These are phyloP conservation scores for Tilletiopsis washingtonensis DNA, from an alignment of 1,284 basidiomycete species.

Conservation along the genomic window DNA sequence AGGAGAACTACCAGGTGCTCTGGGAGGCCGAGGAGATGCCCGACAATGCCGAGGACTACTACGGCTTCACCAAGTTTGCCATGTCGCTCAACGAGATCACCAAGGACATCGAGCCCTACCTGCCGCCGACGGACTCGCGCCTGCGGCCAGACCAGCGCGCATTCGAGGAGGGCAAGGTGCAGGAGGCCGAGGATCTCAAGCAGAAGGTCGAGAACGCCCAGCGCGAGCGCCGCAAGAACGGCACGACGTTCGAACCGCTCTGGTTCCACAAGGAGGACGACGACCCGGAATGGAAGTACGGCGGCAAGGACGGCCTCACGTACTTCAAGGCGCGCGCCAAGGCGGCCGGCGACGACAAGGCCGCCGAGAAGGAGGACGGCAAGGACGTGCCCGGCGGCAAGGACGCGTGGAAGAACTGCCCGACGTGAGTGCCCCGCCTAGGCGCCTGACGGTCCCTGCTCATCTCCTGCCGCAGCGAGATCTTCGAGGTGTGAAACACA, in stretches of 20 bases:
- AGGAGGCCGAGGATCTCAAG: slow-evolving; percentile 70
- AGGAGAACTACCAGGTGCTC: slow-evolving; percentile 39
- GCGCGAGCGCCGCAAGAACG: slow-evolving; percentile 46
- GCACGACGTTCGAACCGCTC: slow-evolving; percentile 16
- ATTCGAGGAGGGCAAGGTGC: slow-evolving; percentile 70
- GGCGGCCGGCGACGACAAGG: background rate
- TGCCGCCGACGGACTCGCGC: slow-evolving; percentile 79
- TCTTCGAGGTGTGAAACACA: too few species aligned
- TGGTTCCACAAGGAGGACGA: slow-evolving; percentile 41
- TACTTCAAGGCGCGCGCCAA: slow-evolving; percentile 7
- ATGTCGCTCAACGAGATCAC: slow-evolving; percentile 43
- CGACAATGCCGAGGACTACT: slow-evolving; percentile 34
- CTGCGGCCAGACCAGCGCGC: slow-evolving; percentile 76
- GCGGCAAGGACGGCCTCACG: slow-evolving; percentile 15
- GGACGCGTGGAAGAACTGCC: slow-evolving; percentile 5
- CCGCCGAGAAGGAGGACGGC: slow-evolving; percentile 1
- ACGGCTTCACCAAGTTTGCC: slow-evolving; percentile 47
- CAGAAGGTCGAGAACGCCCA: slow-evolving; percentile 60
- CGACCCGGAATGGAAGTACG: slow-evolving; percentile 33
- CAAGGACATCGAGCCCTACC: slow-evolving; percentile 57
- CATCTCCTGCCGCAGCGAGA: too few species aligned
- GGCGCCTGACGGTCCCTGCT: too few species aligned
- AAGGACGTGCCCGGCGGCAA: background rate
- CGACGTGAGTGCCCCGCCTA: background rate
- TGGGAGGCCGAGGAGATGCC: slow-evolving; percentile 45